Evolutionary conservation across 768 basidiomycete species (phyloP), one percentile per base, ranked within the genome.

Genomic region (Termitomyces sp.): DNA sequence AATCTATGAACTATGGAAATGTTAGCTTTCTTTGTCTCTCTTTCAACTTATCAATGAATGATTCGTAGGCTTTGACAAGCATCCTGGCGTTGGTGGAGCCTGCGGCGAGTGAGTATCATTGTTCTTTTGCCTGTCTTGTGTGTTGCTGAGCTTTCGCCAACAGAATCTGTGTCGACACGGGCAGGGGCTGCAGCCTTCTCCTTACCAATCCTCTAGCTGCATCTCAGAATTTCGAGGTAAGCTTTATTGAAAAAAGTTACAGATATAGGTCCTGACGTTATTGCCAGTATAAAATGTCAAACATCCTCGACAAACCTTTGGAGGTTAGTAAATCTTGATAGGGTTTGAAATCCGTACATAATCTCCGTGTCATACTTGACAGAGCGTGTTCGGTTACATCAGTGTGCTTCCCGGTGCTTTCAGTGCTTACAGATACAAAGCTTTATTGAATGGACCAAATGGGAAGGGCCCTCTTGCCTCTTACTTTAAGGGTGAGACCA

Each of bases 1-100:
- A 6, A 93, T 98, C 62, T 98, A 98, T 69, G 91, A 97, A 63
- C 85, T 98, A 33, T 98, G 95, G 95, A 97, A 97, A 82, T 92
- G 91, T 78, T 56, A 27, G 74, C 57, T 5, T 33, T 36, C 42
- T 73, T 47, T 30, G 30, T 30, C 48, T 4, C 16, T 27, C 47
- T 24, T 48, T 39, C n/a, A 33, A 13, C 27, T 6, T 30, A 36
- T 31, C 6, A 42, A 18, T 37, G 5, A 16, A 22, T 33, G 45
- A n/a, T 47, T 16, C 49, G 75, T 79, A 80, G 78, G 78, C 68
- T 94, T 94, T 65, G 92, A 94, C 75, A 86, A 85, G 66, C 88
- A 93, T 59, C 76, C 83, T 24, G 85, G 86, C 61, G 95, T 98
- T 51, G 95, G 94, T 49, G 95, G 95, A 41, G 95, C 95, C 51